Conservation (phyloP, 176 grass and related monocot genomes). For the Chrysopogon serrulatus region DNA sequence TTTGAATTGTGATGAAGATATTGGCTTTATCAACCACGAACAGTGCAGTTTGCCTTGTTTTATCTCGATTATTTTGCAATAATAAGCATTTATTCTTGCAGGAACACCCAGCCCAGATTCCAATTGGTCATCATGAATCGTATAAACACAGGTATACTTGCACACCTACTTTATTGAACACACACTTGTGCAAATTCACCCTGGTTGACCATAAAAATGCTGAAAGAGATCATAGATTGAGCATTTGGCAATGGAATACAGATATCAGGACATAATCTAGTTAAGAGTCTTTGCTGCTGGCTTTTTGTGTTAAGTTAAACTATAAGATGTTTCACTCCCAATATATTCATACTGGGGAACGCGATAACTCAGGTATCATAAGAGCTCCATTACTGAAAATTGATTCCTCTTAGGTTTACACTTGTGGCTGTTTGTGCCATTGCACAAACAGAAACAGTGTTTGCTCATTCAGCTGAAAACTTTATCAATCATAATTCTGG, state of each 20-base stretch:
- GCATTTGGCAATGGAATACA: background rate
- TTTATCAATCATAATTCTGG: background rate
- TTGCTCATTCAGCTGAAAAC: background rate
- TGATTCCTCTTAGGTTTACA: background rate
- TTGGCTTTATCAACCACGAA: background rate
- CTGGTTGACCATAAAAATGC: background rate
- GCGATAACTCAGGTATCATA: background rate
- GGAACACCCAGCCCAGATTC: slow-evolving; percentile 56
- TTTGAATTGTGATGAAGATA: background rate
- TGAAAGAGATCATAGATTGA: background rate
- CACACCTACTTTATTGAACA: background rate
- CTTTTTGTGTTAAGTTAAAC: background rate
- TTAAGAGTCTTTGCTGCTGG: background rate
- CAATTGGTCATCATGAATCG: slow-evolving; percentile 67
- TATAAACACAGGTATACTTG: slow-evolving; percentile 47
- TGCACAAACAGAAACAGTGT: background rate
- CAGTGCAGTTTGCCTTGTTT: background rate
- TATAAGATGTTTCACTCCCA: background rate
- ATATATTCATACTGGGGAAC: background rate
- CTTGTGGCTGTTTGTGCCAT: background rate
- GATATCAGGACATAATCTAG: background rate
- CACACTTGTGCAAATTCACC: background rate
- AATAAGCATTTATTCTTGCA: background rate
- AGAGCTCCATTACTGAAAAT: background rate
- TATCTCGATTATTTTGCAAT: background rate